Base-by-base conservation (phyloP, 2,329 filamentous ascomycete genomes). In the Pezizomycotina sp. region DNA sequence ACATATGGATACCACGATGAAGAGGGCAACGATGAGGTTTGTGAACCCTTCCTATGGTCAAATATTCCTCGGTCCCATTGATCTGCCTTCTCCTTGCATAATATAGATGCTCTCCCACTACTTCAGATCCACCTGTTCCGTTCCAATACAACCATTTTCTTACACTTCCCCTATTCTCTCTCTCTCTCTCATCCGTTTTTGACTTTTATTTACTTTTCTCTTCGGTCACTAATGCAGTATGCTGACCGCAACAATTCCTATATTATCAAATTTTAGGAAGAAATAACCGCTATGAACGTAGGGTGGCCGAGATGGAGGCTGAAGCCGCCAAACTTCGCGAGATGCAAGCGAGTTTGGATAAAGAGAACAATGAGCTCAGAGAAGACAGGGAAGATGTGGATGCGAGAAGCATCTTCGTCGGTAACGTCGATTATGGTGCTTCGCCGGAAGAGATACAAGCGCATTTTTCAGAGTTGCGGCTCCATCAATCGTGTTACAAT, bases 401-500 rank as follows among this genome's bases (percentile, higher is more conserved):
- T 60, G 76, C 76, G 49, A 76, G 89, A 53, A 93, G 83, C 61
- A 83, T 98, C 59, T 98, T 98, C 57, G 89, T 98, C 27, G 89
- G 89, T 50, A 98, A 98, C 52, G 89, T 98, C 48, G 89, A 98
- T 61, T 98, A 98, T 60, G 84, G 81, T 45, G 84, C 86, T 14
- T 91, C 83, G 18, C 89, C 89, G 2, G 89, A 98, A 61, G 89
- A 98, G 63, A 89, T 98, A 42, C 89, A 98, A 64, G 81, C 83
- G 42, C 89, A 98, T 56, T 98, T n/a, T 98, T 63, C 83, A 92
- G 65, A 91, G 76, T 64, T 92, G 83, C 53, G 89, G 89, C 43
- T 82, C 79, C 49, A 98, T 98, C 65, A 98, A 98, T 60, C 77
- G 89, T 43, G 89, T 98, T 42, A 98, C 89, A 1, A 98, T 98